Evolutionary conservation across 176 grass and related monocot species (phyloP).

Genomic region (sorghum (Sorghum bicolor)): Sorghum_bicolor_NCBIv3 NC_012875.2:51406501-51407000

Average conservation of each 20-base stretch:
- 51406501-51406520: neutral
- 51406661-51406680: no score
- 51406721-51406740: no score
- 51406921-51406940: no score
- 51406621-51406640: slow-evolving; percentile 48
- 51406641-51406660: no score
- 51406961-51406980: neutral
- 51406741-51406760: slow-evolving; percentile 88
- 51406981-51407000: neutral
- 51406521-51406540: neutral
- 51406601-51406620: slow-evolving; percentile 55
- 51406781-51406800: slow-evolving; percentile 99
- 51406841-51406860: no score
- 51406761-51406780: slow-evolving; percentile 99
- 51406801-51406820: slow-evolving; percentile 90
- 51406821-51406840: no score
- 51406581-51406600: neutral
- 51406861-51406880: no score
- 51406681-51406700: neutral
- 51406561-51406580: neutral
- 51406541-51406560: neutral
- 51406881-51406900: no score
- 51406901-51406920: no score
- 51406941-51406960: no score
- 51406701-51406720: neutral